Evolutionary conservation across 768 basidiomycete genomes (phyloP).

Genomic region (Mycena galopus): DNA sequence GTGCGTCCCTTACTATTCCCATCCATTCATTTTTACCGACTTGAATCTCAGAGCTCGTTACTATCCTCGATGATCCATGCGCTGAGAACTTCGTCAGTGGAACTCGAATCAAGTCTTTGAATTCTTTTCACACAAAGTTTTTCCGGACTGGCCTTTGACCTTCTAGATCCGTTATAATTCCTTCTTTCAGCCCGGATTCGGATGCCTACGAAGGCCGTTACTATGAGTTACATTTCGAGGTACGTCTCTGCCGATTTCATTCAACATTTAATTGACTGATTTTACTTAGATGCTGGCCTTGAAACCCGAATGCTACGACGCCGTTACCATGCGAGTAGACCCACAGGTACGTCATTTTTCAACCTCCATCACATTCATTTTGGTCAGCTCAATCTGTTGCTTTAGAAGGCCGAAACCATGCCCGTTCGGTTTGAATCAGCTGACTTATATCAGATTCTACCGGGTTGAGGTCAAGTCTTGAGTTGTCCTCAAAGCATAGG

Average conservation of each 20-base stretch:
- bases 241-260: not conserved
- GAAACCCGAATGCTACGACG: not conserved
- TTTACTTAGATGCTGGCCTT: not conserved
- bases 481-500: too few species aligned
- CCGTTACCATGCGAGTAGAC: not conserved
- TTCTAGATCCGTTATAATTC: too few species aligned
- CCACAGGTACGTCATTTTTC: not conserved
- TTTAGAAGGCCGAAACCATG: not conserved
- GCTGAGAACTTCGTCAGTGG: not conserved
- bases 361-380: not conserved
- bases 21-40: not conserved
- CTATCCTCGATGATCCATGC: too few species aligned
- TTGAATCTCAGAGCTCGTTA: not conserved
- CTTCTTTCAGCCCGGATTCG: not conserved
- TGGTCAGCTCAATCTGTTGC: not conserved
- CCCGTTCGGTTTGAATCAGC: not conserved
- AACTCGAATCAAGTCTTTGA: not conserved
- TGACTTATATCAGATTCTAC: too few species aligned
- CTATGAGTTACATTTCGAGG: not conserved
- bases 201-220: not conserved
- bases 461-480: too few species aligned
- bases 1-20: not conserved
- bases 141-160: not conserved
- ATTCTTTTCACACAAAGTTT: not conserved
- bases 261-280: not conserved